These are phyloP conservation scores for Colletotrichum tropicale DNA, from an alignment of 2,329 filamentous ascomycete species.

Conservation along the genomic window DNA sequence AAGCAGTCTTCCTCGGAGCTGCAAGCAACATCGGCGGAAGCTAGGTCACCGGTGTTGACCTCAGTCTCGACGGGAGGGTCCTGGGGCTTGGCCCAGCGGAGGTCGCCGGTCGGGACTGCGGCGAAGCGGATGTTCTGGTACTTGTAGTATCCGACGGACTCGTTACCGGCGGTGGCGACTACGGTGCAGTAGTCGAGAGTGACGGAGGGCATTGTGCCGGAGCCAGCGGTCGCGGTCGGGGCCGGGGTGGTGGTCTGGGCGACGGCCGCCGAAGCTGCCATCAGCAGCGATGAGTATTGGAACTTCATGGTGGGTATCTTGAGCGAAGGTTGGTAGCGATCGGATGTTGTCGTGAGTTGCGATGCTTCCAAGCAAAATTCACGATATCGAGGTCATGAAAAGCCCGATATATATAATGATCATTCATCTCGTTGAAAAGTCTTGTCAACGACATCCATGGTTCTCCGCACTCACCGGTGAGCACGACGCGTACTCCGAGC, in stretches of 20 bases:
- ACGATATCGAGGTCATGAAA: not conserved
- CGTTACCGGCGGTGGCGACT: not conserved
- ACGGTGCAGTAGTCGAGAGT: conserved; percentile 5
- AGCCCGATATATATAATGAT: not conserved
- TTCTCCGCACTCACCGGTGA: not conserved
- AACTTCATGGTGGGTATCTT: not conserved
- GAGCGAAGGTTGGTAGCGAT: not conserved
- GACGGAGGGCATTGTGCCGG: not conserved
- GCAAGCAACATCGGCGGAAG: not conserved
- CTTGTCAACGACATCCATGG: not conserved
- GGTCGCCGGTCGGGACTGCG: conserved; percentile 23
- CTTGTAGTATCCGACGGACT: conserved; percentile 5
- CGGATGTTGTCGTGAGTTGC: not conserved
- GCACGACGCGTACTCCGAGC: not conserved
- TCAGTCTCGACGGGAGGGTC: not conserved
- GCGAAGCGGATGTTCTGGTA: conserved; percentile 31
- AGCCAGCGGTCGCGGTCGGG: not conserved
- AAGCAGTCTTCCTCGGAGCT: conserved; percentile 2
- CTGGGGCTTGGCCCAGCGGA: conserved; percentile 19
- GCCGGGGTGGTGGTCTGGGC: not conserved
- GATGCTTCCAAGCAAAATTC: not conserved
- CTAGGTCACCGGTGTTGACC: not conserved
- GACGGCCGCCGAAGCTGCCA: not conserved
- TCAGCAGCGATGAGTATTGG: not conserved
- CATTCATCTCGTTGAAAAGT: not conserved